Evolutionary conservation across 257 asterid species (phyloP), one percentile per base, ranked within the genome.

Genomic region (Nicotiana paniculata): DNA sequence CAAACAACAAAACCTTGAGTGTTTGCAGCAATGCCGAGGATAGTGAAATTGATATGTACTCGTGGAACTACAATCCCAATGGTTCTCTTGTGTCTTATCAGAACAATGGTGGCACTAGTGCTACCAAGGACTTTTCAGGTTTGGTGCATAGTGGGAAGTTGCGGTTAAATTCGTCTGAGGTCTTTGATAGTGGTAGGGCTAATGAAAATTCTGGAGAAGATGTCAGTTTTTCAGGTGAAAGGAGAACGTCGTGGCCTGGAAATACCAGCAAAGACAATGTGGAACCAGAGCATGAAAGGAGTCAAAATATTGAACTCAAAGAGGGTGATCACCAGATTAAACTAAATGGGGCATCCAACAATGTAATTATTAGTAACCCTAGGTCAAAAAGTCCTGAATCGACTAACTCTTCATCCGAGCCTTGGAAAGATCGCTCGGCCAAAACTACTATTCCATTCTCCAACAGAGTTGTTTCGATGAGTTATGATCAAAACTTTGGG

Each of bases 391-490:
- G 62, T 77, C 78, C 77, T 77, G 69, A 67, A 61, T 55, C 37
- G 12, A 6, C 54, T 21, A 15, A 77, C 62, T 54, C 32, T 48
- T 77, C 85, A 17, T 83, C 63, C 0, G 67, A 54, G 57, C 65
- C 33, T 37, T 70, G 84, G 84, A 84, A 80, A 70, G 74, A 74
- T 77, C 64, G 80, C 79, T 57, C 72, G 3, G 55, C 30, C 2
- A 48, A 84, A 67, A 81, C 87, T 37, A 79, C 65, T 81, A 54
- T 75, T 64, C 84, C 87, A 18, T 81, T 84, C 43, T 9, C 84
- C 26, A 81, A 84, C 66, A 80, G 51, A 62, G 79, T 65, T 62
- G 64, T 54, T 11, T 75, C 70, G 26, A 84, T 77, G 18, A 80
- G 82, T 54, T 81, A 59, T 64, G 82, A 72, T 30, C 58, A 15